Percentiles rank a stretch among this genome's conserved stretches.
Evolutionary conservation across 768 basidiomycete genomes (phyloP).

Genomic region (Hypsizygus marmoreus): DNA sequence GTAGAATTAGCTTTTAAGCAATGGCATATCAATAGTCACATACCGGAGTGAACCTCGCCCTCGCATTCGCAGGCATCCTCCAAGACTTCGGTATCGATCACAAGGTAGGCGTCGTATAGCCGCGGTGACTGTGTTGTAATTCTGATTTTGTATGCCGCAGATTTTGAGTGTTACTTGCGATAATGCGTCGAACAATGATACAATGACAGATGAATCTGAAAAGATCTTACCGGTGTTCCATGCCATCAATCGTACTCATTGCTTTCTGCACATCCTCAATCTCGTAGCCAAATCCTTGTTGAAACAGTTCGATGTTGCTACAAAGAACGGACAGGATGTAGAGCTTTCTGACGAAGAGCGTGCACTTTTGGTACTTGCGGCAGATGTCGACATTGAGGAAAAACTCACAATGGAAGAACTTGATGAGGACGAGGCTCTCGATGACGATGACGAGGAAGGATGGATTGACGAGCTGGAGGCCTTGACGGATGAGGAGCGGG

Average conservation of each 20-base stretch:
- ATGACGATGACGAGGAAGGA: constrained; percentile 20
- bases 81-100: constrained; percentile 28
- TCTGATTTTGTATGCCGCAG: too few relatives aligned
- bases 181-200: background rate
- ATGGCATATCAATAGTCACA: constrained; percentile 21
- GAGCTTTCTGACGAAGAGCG: constrained; percentile 22
- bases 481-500: constrained; percentile 13
- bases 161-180: too few relatives aligned
- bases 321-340: constrained; percentile 36
- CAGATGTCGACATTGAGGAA: background rate
- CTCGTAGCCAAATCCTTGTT: background rate
- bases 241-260: constrained; percentile 17
- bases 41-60: constrained; percentile 26
- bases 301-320: constrained; percentile 23
- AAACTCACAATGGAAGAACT: background rate
- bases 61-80: constrained; percentile 26
- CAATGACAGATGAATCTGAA: constrained; percentile 1
- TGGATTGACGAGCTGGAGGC: constrained; percentile 22
- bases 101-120: too few relatives aligned
- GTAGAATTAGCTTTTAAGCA: background rate
- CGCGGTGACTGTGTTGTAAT: too few relatives aligned
- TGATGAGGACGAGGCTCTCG: constrained; percentile 16
- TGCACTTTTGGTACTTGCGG: background rate
- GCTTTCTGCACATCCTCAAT: background rate
- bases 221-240: constrained; percentile 27